These are phyloP conservation scores for Coix lacrymajobi DNA, from an alignment of 176 grass and related monocot genomes.

Conservation along the genomic window DNA sequence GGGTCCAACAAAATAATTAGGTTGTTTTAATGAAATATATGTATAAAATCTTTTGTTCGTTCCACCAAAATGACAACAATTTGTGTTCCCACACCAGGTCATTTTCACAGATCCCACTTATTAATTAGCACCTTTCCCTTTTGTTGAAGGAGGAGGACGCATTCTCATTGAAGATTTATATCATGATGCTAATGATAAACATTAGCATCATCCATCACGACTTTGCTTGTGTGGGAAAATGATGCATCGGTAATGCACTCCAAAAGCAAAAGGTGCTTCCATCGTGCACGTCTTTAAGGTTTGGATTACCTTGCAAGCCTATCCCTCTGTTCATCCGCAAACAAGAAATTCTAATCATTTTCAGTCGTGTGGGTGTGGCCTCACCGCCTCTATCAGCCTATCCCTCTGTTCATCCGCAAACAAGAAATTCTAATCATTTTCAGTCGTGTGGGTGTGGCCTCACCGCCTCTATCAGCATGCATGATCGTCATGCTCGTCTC, in stretches of 20 bases:
- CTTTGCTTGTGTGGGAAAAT: constrained; percentile 1
- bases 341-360: constrained; percentile 34
- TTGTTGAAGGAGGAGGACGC: neutral
- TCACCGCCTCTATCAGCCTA: no score
- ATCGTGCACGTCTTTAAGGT: constrained; percentile 29
- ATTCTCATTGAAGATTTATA: neutral
- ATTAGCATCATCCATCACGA: neutral
- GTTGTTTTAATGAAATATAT: neutral
- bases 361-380: neutral
- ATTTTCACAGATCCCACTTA: constrained; percentile 10
- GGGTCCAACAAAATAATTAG: neutral
- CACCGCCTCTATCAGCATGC: neutral
- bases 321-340: constrained; percentile 18
- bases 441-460: neutral
- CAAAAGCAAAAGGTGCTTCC: neutral
- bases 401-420: constrained; percentile 18
- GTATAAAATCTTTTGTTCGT: no score
- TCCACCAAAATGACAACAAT: neutral
- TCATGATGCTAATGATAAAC: neutral
- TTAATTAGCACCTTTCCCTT: neutral
- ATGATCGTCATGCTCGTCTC: neutral
- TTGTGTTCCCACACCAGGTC: neutral
- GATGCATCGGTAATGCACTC: constrained; percentile 12
- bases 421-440: constrained; percentile 38
- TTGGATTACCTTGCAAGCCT: constrained; percentile 29